Evolutionary conservation across 208 protist genomes (phyloP), one percentile per base, ranked within the genome.

Genomic region (Trichomonas vaginalis): DNA sequence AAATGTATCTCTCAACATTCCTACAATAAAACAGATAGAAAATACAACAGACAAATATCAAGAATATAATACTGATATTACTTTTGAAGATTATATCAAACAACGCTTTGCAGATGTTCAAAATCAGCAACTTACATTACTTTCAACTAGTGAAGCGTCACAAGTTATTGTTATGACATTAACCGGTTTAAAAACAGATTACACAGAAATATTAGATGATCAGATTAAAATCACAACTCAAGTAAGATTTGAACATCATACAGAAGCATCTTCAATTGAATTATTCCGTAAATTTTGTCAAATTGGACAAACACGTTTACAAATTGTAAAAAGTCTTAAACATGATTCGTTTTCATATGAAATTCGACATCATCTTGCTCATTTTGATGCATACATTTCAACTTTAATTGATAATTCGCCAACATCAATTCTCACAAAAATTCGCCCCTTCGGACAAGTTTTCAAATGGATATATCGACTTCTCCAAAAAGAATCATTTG

Each of bases 161-260:
- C 86, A 45, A 51, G 17, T 92, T 17, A 92, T 92, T 17, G 21
- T 48, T 48, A 35, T n/a, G 17, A 35, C 45, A 39, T 32, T 92
- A 35, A 48, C 40, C 39, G 86, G 86, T 12, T 51, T 23, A 15
- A 23, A n/a, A 40, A 92, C 86, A 14, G 86, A 92, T 39, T 56
- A 48, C 39, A 92, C 86, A 35, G 39, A 46, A 48, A 51, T 92
- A 51, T 3, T 92, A 35, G 37, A 92, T 40, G 37, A 51, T 40
- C 2, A 92, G 56, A 92, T 92, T 9, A 0, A 40, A n/a, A 35
- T 48, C 35, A 92, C n/a, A 27, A 39, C 40, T 17, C 40, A 92
- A 92, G 86, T 92, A 39, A 8, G 86, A 92, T 92, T 92, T 32
- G 86, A 92, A 47, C 17, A 92, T 92, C 86, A 92, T 51, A 92